These are phyloP conservation scores for Hansenula sp. DNA, from an alignment of 1,139 yeast genomes.

Conservation along the genomic window DNA sequence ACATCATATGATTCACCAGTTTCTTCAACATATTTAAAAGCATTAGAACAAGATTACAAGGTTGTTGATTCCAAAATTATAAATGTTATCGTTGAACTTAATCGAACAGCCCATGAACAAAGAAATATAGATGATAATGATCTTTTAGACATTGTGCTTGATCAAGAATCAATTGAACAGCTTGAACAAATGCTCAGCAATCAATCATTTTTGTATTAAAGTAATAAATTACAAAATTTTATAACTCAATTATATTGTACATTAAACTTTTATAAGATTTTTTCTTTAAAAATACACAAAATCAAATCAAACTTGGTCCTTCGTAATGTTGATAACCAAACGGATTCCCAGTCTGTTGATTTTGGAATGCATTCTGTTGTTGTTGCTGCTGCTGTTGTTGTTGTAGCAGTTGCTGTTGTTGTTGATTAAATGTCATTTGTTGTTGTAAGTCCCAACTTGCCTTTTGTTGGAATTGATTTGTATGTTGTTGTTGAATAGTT, in stretches of 20 bases:
- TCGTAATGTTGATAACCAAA: conserved; percentile 11
- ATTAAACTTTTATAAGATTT: neutral
- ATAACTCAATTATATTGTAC: neutral
- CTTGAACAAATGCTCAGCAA: neutral
- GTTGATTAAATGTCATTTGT: conserved; percentile 10
- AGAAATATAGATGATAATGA: neutral
- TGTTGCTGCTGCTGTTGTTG: conserved; percentile 18
- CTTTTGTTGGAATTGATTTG: conserved; percentile 23
- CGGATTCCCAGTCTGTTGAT: conserved; percentile 9
- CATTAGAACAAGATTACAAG: neutral
- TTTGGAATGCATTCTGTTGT: conserved; percentile 8
- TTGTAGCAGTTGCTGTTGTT: conserved; percentile 15
- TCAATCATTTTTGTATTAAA: neutral
- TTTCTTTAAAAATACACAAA: neutral
- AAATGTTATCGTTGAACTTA: neutral
- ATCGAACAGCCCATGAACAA: too few relatives aligned
- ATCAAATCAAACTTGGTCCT: conserved; percentile 24
- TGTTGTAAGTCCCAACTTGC: conserved; percentile 22
- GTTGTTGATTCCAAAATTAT: neutral
- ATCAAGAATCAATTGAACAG: neutral
- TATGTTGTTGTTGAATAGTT: conserved; percentile 37
- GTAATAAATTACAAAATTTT: too few relatives aligned
- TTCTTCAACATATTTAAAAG: neutral
- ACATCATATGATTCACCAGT: neutral
- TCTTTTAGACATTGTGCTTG: neutral